Percentiles rank a stretch among this genome's conserved stretches.
Conservation (phyloP, 257 asterid genomes). For the Ocimum tenuiflorum region DNA sequence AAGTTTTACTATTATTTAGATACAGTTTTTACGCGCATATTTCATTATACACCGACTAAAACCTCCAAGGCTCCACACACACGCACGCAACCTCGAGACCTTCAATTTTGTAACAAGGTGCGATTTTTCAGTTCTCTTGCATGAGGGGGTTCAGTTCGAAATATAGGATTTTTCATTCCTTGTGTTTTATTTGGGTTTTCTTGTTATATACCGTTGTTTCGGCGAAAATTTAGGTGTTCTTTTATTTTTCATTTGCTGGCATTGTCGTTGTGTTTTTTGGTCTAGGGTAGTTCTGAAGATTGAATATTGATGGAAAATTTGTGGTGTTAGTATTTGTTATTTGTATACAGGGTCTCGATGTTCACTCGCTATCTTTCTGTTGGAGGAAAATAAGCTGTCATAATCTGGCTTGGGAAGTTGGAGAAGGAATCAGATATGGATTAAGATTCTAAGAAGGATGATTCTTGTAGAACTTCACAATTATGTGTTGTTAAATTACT, state of each 20-base stretch:
- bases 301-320: background rate
- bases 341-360: background rate
- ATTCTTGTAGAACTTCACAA: background rate
- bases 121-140: background rate
- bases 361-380: background rate
- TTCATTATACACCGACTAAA: background rate
- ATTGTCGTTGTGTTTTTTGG: background rate
- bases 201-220: background rate
- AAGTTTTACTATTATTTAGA: background rate
- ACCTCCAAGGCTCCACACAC: no score
- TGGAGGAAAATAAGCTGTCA: background rate
- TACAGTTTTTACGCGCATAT: background rate
- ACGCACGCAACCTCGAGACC: background rate
- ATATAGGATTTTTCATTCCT: background rate
- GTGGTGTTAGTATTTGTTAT: background rate
- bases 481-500: background rate
- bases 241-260: background rate
- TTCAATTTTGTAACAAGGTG: conserved; percentile 17
- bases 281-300: background rate
- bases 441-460: background rate
- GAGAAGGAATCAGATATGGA: background rate
- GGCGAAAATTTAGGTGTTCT: background rate
- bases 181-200: background rate
- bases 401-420: background rate
- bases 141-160: background rate